Evolutionary conservation across 2,329 filamentous ascomycete genomes (phyloP).

Genomic region (Aureobasidium sp.): DNA sequence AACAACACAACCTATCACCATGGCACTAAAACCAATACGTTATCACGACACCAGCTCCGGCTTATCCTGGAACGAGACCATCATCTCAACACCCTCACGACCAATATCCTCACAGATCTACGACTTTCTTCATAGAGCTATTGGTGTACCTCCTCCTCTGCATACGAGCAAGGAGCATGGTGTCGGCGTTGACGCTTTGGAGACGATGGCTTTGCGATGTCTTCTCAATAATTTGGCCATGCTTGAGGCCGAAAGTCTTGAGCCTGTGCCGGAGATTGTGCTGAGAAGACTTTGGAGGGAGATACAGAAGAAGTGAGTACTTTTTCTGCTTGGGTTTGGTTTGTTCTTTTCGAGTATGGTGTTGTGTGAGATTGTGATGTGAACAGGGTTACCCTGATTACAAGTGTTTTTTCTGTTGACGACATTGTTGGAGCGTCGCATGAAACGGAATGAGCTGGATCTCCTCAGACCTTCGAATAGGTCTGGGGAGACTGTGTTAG

Average conservation of each 20-base stretch:
- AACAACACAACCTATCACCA: background rate
- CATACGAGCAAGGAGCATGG: background rate
- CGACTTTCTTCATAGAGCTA: background rate
- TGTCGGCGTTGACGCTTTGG: slow-evolving; percentile 17
- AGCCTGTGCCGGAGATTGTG: slow-evolving; percentile 10
- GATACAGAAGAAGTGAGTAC: slow-evolving; percentile 10
- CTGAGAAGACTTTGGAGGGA: slow-evolving; percentile 15
- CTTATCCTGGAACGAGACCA: background rate
- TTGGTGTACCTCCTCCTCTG: background rate
- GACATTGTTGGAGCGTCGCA: background rate
- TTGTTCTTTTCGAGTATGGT: background rate
- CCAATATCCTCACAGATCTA: background rate
- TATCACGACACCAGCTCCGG: background rate
- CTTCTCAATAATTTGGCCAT: slow-evolving; percentile 14
- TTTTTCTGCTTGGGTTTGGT: background rate
- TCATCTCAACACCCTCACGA: background rate
- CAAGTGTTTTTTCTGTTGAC: background rate
- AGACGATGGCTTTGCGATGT: slow-evolving; percentile 12
- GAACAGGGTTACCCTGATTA: background rate
- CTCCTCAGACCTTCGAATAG: too few relatives aligned
- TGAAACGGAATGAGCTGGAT: too few relatives aligned
- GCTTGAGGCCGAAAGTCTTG: slow-evolving; percentile 14
- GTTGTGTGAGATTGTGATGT: background rate
- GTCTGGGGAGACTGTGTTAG: too few relatives aligned
- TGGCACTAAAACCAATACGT: background rate